Percentiles rank a stretch among this genome's conserved stretches.
Conservation (phyloP, 208 protist species). For the Wallacemonas sp. region DNA sequence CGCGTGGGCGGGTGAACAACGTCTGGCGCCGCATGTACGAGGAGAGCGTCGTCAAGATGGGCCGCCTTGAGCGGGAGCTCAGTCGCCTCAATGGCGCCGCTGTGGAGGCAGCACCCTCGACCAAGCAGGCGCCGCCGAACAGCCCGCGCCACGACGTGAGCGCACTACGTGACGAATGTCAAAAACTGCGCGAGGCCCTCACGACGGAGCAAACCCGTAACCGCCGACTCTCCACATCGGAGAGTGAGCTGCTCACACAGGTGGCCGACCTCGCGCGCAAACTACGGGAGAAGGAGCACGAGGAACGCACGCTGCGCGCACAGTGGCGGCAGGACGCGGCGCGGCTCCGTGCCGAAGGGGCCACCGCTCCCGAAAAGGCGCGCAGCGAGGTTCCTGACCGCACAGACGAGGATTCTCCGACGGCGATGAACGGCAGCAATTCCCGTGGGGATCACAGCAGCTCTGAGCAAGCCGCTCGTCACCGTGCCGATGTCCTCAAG, state of each 20-base stretch:
- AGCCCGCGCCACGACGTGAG: not conserved
- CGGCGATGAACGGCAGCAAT: not conserved
- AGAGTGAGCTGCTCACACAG: slow-evolving; percentile 47
- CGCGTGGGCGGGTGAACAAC: not conserved
- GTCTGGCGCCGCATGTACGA: slow-evolving; percentile 25
- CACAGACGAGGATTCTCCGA: too few species aligned
- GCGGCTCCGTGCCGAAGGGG: slow-evolving; percentile 10
- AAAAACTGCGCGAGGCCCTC: not conserved
- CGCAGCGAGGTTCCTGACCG: not conserved
- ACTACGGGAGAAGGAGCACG: slow-evolving; percentile 35
- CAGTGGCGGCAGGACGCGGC: slow-evolving; percentile 22
- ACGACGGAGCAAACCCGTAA: slow-evolving; percentile 26
- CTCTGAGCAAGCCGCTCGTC: not conserved
- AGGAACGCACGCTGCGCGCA: slow-evolving; percentile 22
- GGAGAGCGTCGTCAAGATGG: slow-evolving; percentile 15
- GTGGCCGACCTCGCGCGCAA: slow-evolving; percentile 33
- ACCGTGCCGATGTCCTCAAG: slow-evolving; percentile 4
- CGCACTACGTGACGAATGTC: not conserved
- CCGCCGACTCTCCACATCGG: slow-evolving; percentile 24
- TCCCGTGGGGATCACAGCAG: not conserved
- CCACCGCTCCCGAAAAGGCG: not conserved
- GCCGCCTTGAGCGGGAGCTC: slow-evolving; percentile 34
- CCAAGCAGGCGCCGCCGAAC: not conserved
- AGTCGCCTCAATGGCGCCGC: not conserved
- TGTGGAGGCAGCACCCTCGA: too few species aligned